Base-by-base conservation (phyloP, 176 grass and related monocot species). In the Guadua angustifolia region DNA sequence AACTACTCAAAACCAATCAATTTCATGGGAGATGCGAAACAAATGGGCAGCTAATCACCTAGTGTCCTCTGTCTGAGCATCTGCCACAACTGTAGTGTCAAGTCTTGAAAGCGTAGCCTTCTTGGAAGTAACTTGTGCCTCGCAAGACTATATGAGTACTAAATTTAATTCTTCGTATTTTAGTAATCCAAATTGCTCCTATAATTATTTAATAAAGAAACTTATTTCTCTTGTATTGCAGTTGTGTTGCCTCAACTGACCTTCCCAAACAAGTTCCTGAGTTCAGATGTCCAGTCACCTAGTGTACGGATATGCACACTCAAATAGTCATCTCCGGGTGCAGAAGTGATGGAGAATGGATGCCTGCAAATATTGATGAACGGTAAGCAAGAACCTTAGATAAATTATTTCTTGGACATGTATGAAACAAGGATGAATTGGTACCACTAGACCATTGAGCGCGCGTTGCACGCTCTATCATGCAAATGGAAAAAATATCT, bases 281-380 rank as follows among this genome's bases (percentile, higher is more conserved):
- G 93, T 83, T 93, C 93, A 57, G 91, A 82, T 79, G 93, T 99
- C 93, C 97, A 99, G 75, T 99, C 97, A 60, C 97, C 97, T 69
- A 94, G 86, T 16, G 97, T 92, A 18, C 93, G 93, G 55, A 99
- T 99, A 87, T 99, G 97, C 72, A 99, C 93, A 69, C 97, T 99
- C 84, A 96, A 78, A 81, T 96, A 84, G 49, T 96, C 74, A 18
- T 99, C 89, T 51, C 93, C 88, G 21, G 97, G 97, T 36, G 97
- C 91, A 9, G 93, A 99, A 66, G 97, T 99, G 68, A 99, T 99
- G 19, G 97, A 99, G 86, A 99, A 99, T 22, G 97, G 97, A 79
- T 99, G 97, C 93, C 97, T 96, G 86, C 44, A 69, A 46, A 86
- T 25, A 79, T 81, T 14, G 62, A 35, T 74, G 33, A 79, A 69